Conservation (phyloP, 176 grass and related monocot species). For the Eremochloa ophiuroides region DNA sequence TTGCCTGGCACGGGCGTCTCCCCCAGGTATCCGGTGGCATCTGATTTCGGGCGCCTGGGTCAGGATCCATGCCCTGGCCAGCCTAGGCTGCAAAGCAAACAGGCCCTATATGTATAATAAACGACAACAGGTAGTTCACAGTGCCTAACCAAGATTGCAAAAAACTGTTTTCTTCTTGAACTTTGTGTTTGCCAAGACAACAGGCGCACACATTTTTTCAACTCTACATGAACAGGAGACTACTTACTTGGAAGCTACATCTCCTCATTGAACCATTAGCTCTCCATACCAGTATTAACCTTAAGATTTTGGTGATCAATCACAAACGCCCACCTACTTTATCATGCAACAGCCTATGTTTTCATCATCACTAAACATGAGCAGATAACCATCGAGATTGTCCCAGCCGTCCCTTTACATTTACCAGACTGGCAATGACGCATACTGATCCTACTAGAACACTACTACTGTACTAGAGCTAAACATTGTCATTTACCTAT, state of each 20-base stretch:
- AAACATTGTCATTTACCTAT: slow-evolving; percentile 32
- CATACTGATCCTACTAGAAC: not conserved
- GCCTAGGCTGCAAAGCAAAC: too few species aligned
- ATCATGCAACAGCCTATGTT: not conserved
- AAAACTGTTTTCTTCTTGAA: too few species aligned
- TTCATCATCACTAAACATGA: not conserved
- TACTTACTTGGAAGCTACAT: not conserved
- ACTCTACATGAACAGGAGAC: not conserved
- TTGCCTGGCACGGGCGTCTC: too few species aligned
- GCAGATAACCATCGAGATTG: slow-evolving; percentile 6
- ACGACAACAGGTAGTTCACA: too few species aligned
- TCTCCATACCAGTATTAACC: not conserved
- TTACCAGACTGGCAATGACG: not conserved
- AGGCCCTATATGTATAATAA: too few species aligned
- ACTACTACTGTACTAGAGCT: not conserved
- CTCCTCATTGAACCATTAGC: not conserved
- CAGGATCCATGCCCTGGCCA: too few species aligned
- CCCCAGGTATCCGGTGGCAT: too few species aligned
- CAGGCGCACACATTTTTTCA: not conserved
- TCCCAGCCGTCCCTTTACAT: slow-evolving; percentile 12
- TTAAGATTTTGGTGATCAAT: not conserved
- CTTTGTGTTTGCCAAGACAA: not conserved
- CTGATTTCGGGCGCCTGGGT: too few species aligned
- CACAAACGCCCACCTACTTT: not conserved
- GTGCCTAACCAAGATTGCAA: too few species aligned